Evolutionary conservation across 202 grass and related monocot species (phyloP), one percentile per base, ranked within the genome.

Genomic region (Alloteropsis angusta): DNA sequence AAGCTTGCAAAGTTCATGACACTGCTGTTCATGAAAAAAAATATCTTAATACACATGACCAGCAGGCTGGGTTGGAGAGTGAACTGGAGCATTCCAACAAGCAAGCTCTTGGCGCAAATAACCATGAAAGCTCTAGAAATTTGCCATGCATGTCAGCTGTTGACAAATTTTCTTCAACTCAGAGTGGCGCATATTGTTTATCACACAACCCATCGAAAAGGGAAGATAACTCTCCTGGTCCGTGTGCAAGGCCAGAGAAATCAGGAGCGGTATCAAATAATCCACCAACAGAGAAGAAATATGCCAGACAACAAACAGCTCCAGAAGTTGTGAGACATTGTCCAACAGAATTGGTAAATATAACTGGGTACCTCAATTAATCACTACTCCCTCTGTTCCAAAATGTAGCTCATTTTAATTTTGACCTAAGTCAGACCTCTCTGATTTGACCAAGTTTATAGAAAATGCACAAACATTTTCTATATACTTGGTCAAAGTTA

Each of bases 321-420:
- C 17, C 54, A 72, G 91, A 89, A 84, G 21, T 75, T 83, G 22
- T 21, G 15, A 91, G 75, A 75, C 75, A 89, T 65, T 84, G 81
- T 82, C 75, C 86, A 41, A 76, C 76, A 2, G 88, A 97, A 89
- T 73, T 74, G 84, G 93, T 97, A 89, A 79, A 83, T 61, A 68
- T 61, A 85, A 54, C 43, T 63, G 30, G 11, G 34, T 1, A 64
- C 39, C 39, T 52, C 63, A 68, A 62, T 52, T 70, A 52, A 69
- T 87, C 23, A 61, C 46, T 83, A 58, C 12, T 58, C 22, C 55
- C 23, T 28, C 55, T 1, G 23, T 58, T 28, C 55, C 23, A 58
- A 58, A 58, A 58, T 58, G 10, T 58, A 58, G 23, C 4, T 14
- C 5, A 0, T 28, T 28, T 58, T 58, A 58, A 11, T 28, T 58